These are phyloP conservation scores for Wallemia ichthyophaga DNA, from an alignment of 1,284 basidiomycete species.

Conservation along the genomic window DNA sequence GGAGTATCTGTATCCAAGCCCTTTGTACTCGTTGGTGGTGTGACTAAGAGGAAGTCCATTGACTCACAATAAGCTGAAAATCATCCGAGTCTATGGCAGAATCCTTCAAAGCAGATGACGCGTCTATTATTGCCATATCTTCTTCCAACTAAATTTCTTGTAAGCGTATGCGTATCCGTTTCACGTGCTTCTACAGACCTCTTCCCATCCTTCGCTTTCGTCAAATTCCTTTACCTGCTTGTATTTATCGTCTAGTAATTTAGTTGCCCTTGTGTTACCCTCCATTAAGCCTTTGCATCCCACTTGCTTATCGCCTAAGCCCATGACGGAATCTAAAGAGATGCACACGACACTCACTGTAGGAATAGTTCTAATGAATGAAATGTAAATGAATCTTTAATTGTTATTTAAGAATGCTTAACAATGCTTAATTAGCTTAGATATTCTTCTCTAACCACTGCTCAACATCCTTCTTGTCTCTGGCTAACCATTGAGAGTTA, in stretches of 20 bases:
- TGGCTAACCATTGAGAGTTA: conserved; percentile 9
- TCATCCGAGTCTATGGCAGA: not conserved
- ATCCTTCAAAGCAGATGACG: not conserved
- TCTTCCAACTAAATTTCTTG: not conserved
- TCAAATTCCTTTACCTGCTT: not conserved
- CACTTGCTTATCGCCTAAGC: not conserved
- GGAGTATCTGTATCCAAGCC: not conserved
- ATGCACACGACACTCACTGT: not conserved
- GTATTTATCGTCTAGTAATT: not conserved
- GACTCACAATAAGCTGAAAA: not conserved
- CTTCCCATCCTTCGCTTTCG: not conserved
- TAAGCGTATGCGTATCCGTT: not conserved
- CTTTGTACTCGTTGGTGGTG: not conserved
- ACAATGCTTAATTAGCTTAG: not conserved
- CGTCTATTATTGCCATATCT: not conserved
- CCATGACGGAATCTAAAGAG: not conserved
- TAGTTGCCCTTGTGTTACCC: not conserved
- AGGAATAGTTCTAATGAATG: too few species aligned
- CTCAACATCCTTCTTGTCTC: not conserved
- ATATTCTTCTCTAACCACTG: not conserved
- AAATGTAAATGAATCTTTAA: too few species aligned
- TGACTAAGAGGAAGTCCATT: not conserved
- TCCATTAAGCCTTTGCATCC: not conserved
- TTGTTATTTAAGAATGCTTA: too few species aligned
- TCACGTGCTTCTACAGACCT: not conserved